Evolutionary conservation across 495 filamentous ascomycete genomes (phyloP), one percentile per base, ranked within the genome.

Genomic region (Acidiella bohemica): DNA sequence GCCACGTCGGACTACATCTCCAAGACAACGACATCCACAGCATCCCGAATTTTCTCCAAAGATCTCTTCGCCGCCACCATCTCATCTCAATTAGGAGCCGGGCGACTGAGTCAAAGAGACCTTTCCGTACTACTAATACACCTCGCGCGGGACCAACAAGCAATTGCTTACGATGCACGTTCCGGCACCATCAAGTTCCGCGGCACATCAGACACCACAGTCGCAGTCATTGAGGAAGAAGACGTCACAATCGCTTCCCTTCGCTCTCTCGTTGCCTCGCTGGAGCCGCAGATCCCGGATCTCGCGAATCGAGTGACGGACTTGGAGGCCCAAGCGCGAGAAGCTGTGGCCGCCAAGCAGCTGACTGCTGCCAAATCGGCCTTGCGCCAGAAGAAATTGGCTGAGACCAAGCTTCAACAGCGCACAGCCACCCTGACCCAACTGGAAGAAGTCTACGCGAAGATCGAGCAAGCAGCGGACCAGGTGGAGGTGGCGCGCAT

Each of bases 381-480:
- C 0, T 66, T 97, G n/a, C 75, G 76, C 25, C 80, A 73, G 0
- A 93, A 82, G 60, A 95, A 90, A 54, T 62, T 80, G 3, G 75
- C 75, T 18, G 84, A 92, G 53, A 64, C 70, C 6, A 78, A 72
- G 24, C 67, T 96, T 0, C 63, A 68, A 13, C 70, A 75, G 35
- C 76, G 84, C 2, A 67, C 75, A 17, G 75, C 75, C 8, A 80
- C 78, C 0, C 67, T 90, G 1, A 60, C 59, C n/a, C 85, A 93
- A 58, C 65, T 95, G 0, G 84, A 95, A 58, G 76, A 81, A 32
- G 76, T 93, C 0, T 80, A 80, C 38, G 55, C 63, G 7, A 80
- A 77, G 51, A 85, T 97, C 39, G 77, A 93, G 58, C 78, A 86
- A 58, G 92, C 90, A 1, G 67, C 73, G 2, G 81, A 82, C 51